Evolutionary conservation across 2,329 filamentous ascomycete genomes (phyloP).

Genomic region (Atkinsonella texensis): DNA sequence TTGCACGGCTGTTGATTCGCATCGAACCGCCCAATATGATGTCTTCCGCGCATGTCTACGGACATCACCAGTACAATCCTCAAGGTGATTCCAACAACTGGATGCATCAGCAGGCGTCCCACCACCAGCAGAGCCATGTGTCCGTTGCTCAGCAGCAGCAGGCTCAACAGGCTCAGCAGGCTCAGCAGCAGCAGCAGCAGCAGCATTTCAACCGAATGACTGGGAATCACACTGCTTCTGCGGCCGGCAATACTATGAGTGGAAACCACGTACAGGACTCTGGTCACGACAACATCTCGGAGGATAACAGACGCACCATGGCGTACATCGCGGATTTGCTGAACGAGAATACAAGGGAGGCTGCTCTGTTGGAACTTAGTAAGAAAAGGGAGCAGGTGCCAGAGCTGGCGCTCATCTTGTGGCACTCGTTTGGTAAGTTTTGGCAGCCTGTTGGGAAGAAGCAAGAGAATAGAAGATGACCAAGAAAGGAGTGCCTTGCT

Average conservation of each 20-base stretch:
- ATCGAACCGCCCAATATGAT: constrained; percentile 37
- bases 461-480: too few relatives aligned
- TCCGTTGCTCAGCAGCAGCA: constrained; percentile 34
- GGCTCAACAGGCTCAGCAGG: constrained; percentile 32
- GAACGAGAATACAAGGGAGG: constrained; percentile 76
- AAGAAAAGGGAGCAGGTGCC: constrained; percentile 98
- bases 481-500: neutral
- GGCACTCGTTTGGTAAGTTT: constrained; percentile 88
- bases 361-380: constrained; percentile 85
- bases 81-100: constrained; percentile 50
- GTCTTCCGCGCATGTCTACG: constrained; percentile 52
- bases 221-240: constrained; percentile 45
- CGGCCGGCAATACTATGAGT: constrained; percentile 29
- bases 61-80: constrained; percentile 53
- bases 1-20: neutral
- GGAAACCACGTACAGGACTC: constrained; percentile 41
- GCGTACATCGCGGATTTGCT: constrained; percentile 86
- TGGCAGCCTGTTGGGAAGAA: neutral
- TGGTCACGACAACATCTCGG: constrained; percentile 58
- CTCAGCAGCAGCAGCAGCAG: constrained; percentile 34
- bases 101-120: constrained; percentile 54
- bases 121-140: constrained; percentile 47
- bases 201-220: constrained; percentile 65
- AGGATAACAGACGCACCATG: constrained; percentile 88
- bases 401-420: constrained; percentile 87